These are phyloP conservation scores for Erigeron canadensis DNA, from an alignment of 129 eudicot genomes.

Conservation along the genomic window DNA sequence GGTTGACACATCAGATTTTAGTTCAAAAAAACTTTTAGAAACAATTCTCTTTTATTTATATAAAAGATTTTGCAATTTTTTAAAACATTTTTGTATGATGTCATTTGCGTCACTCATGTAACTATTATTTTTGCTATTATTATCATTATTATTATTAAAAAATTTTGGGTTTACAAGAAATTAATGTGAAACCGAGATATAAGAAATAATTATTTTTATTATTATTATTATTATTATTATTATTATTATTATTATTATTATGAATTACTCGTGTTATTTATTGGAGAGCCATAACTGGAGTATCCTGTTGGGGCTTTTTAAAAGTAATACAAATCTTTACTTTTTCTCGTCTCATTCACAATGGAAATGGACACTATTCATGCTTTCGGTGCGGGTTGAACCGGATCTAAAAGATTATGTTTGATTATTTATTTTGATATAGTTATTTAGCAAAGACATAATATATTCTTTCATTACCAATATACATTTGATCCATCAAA, in stretches of 20 bases:
- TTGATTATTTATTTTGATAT: conserved; percentile 4
- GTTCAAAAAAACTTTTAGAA: no score
- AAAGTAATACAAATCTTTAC: conserved; percentile 26
- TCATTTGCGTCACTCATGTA: no score
- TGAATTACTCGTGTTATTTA: no score
- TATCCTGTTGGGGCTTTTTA: conserved; percentile 32
- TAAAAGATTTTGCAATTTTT: no score
- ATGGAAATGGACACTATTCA: conserved; percentile 10
- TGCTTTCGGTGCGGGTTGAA: conserved; percentile 18
- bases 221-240: conserved; percentile 14
- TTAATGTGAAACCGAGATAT: no score
- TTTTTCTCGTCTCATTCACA: conserved; percentile 27
- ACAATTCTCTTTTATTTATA: no score
- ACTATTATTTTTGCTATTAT: no score
- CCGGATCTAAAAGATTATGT: conserved; percentile 1
- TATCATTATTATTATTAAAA: no score
- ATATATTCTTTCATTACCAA: background rate
- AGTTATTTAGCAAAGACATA: background rate
- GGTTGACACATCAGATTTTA: no score
- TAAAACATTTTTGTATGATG: no score
- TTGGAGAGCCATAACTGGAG: conserved; percentile 40
- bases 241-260: conserved; percentile 1
- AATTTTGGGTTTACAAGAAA: no score
- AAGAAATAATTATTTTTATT: no score
- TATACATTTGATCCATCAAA: background rate